Evolutionary conservation across 2,329 filamentous ascomycete genomes (phyloP), one percentile per base, ranked within the genome.

Genomic region (Ciborinia camelliae): DNA sequence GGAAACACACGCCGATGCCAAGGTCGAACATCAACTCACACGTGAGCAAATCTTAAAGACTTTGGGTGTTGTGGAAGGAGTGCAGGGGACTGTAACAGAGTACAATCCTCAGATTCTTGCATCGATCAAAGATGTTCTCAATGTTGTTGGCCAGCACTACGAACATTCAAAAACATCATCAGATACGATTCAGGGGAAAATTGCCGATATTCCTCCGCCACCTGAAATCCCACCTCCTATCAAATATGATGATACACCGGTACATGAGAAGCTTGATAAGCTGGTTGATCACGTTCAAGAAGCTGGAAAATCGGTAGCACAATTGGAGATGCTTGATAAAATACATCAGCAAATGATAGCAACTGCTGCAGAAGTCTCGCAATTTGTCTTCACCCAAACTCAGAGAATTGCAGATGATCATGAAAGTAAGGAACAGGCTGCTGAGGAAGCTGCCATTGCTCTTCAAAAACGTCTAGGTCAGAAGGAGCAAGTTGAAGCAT

Each of bases 51-150:
- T 97, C 62, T 85, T 89, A 71, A 89, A 92, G 73, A 87, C 91
- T 14, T 80, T 92, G 45, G 84, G 84, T 64, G 86, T 86, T 9
- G 87, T 97, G 20, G 88, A 90, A 70, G 87, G 86, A 30, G 80
- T 98, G 1, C 90, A 96, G 73, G 89, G 84, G 66, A 87, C 95
- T 65, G 84, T 96, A 37, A 85, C 84, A 10, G 92, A 97, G 75
- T 89, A 90, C 69, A 90, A 97, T 71, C 95, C 95, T 1, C 90
- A 96, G 78, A 90, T 98, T 69, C 84, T 97, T 65, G 88, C 94
- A 62, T 86, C 90, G 0, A 86, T 99, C 69, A 90, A 92, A 71
- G 91, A 97, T 72, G 87, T 98, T n/a, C 82, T 96, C 47, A 81
- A 86, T 9, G 82, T 96, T 30, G 90, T 97, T 63, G 89, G 87